A percentile compares a stretch with the other conserved stretches of the same genome.
phyloP scores from a whole-genome alignment of 2,329 filamentous ascomycete genomes.

The Zalaria sp. region DNA sequence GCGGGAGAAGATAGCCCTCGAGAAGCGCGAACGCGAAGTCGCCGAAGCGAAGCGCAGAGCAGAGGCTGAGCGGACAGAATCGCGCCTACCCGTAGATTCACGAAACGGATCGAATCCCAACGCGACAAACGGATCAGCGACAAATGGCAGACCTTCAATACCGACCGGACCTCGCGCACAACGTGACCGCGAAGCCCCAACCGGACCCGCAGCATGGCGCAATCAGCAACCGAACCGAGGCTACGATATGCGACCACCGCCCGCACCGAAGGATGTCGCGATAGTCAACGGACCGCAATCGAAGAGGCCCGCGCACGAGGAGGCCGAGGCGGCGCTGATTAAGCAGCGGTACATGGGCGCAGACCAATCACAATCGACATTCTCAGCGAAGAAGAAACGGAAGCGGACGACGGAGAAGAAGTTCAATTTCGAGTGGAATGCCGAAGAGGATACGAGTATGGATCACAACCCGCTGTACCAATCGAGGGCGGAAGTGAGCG shows the following conservation, averaged over 20 bases:
- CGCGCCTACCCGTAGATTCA: background rate
- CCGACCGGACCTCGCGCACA: constrained; percentile 59
- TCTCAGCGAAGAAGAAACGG: constrained; percentile 92
- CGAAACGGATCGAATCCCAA: background rate
- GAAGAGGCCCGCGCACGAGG: constrained; percentile 33
- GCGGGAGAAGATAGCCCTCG: constrained; percentile 64
- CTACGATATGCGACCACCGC: constrained; percentile 38
- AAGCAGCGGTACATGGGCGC: constrained; percentile 82
- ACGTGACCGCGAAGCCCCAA: constrained; percentile 32
- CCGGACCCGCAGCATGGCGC: constrained; percentile 37
- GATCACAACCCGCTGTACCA: constrained; percentile 75
- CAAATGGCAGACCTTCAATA: constrained; percentile 22
- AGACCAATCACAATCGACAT: constrained; percentile 72
- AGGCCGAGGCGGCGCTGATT: constrained; percentile 59
- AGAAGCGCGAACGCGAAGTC: constrained; percentile 61
- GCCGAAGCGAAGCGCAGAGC: constrained; percentile 43
- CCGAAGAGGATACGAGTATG: constrained; percentile 78
- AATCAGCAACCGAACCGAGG: constrained; percentile 25
- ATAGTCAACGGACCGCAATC: constrained; percentile 20
- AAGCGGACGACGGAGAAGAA: constrained; percentile 88
- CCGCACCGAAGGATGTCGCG: constrained; percentile 27
- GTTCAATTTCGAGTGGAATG: constrained; percentile 98
- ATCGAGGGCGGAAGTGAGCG: constrained; percentile 49
- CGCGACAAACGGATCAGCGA: background rate
- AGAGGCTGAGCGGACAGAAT: constrained; percentile 21